Evolutionary conservation across 345 rosid species (phyloP).

Genomic region (Eucalyptus regnans): DNA sequence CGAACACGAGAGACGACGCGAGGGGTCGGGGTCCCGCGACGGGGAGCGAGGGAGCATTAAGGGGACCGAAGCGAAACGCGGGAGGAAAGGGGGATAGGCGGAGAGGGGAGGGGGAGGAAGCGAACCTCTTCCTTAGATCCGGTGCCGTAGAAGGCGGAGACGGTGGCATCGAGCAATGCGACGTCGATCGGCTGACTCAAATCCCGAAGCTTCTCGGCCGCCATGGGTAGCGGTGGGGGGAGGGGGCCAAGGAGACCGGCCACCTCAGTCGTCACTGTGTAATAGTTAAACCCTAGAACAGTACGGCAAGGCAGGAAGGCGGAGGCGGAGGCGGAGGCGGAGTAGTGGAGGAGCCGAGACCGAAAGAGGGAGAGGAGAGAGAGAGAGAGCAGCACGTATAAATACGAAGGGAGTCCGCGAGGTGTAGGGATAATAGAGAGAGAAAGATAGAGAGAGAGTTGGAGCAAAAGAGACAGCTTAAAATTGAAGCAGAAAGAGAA

Average conservation of each 20-base stretch:
- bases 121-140: conserved; percentile 99
- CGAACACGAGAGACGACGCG: not conserved
- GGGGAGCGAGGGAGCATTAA: not conserved
- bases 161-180: conserved; percentile 83
- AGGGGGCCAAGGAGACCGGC: not conserved
- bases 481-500: conserved; percentile 55
- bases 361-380: conserved; percentile 20
- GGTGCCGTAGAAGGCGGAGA: conserved; percentile 99
- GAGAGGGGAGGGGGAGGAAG: not conserved
- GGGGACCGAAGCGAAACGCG: not conserved
- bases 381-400: not conserved
- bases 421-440: not conserved
- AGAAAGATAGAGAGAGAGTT: not conserved
- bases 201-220: conserved; percentile 93
- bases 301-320: not conserved
- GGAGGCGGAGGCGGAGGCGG: not conserved
- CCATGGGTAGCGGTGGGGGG: conserved; percentile 25
- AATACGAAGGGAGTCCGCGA: not conserved
- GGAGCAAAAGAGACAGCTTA: conserved; percentile 52
- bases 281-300: not conserved
- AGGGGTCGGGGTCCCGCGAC: not conserved
- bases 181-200: conserved; percentile 96
- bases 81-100: too few relatives aligned
- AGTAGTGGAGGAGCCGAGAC: not conserved
- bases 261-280: not conserved